Base-by-base conservation (phyloP, 805 yeast genomes). In the Candida manassasensis region DNA sequence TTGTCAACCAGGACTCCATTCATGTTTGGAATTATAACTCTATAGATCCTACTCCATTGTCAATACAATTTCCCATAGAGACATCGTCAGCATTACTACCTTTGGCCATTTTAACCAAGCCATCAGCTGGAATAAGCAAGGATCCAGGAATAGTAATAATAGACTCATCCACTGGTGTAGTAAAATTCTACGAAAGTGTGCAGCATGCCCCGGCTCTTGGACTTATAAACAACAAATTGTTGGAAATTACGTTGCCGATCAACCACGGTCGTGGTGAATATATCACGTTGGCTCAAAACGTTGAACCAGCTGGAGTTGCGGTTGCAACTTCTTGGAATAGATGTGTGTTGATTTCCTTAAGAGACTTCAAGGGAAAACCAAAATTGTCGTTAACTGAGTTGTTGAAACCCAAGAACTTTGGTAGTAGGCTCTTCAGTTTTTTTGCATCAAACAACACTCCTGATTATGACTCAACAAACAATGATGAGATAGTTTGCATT, bases 271-370 rank as follows among this genome's bases (percentile, higher is more conserved):
- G 47, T 34, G 63, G 64, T n/a, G 97, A 89, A 52, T 51, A 54
- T 19, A 63, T 87, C 12, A 73, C 77, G 1, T 47, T 67, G 25
- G 71, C 81, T 1, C 75, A 77, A 36, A 73, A 73, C 40, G 68
- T 81, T 8, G 86, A 79, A 43, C 89, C 93, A 0, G 77, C 83
- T 1, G 96, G 96, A 2, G 64, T 86, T 4, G 66, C 81, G 0
- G 50, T 82, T 6, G 74, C 87, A 6, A 86, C 96, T 0, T 75
- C 84, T 3, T 62, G 73, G 41, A 86, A 86, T 16, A 67, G 89
- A 40, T 75, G 81, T 28, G 53, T 81, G 4, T 63, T 84, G 28
- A 50, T 86, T 2, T 65, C 80, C 0, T 61, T 88, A 21, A 73
- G 82, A 41, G 93, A 87, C 54, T 66, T 75, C 31, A 66, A 74